Percentiles rank a stretch among this genome's conserved stretches.
These are phyloP conservation scores for Astragalus membranaceus DNA, from an alignment of 306 rosid genomes.

Conservation along the genomic window DNA sequence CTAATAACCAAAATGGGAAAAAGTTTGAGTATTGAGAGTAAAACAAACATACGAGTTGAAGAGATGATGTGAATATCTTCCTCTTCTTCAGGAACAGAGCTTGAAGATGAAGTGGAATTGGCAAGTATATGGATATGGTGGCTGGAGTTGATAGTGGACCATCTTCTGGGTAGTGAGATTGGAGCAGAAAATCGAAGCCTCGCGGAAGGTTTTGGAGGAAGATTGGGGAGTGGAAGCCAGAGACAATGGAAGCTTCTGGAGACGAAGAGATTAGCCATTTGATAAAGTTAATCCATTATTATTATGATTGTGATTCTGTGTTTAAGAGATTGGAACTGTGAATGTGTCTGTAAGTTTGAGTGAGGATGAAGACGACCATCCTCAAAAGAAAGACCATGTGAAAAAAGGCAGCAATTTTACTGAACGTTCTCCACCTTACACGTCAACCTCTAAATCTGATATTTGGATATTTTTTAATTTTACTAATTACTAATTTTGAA, in stretches of 20 bases:
- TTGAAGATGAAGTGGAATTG: constrained; percentile 28
- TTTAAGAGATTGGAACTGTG: not conserved
- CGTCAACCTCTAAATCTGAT: not conserved
- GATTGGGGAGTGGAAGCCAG: constrained; percentile 10
- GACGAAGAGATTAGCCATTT: constrained; percentile 29
- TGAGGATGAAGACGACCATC: not conserved
- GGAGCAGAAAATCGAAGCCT: constrained; percentile 25
- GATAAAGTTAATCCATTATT: not conserved
- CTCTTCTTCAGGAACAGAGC: constrained; percentile 29
- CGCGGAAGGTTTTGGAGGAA: constrained; percentile 9
- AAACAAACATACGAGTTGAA: constrained; percentile 35
- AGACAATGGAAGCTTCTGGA: constrained; percentile 27
- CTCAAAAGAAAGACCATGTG: not conserved
- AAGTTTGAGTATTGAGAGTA: constrained; percentile 3
- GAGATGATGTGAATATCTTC: constrained; percentile 33
- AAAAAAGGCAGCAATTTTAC: constrained; percentile 3
- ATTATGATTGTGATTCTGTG: not conserved
- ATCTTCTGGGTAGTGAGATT: constrained; percentile 9
- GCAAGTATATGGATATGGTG: constrained; percentile 13
- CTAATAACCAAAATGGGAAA: not conserved
- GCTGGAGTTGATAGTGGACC: constrained; percentile 10
- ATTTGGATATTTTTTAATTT: not conserved
- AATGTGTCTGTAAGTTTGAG: not conserved
- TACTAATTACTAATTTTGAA: too few species aligned
- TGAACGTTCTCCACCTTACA: not conserved